A percentile compares a stretch with the other conserved stretches of the same genome.
Conservation (phyloP, 1,284 basidiomycete genomes). For the Abortiporus biennis region DNA sequence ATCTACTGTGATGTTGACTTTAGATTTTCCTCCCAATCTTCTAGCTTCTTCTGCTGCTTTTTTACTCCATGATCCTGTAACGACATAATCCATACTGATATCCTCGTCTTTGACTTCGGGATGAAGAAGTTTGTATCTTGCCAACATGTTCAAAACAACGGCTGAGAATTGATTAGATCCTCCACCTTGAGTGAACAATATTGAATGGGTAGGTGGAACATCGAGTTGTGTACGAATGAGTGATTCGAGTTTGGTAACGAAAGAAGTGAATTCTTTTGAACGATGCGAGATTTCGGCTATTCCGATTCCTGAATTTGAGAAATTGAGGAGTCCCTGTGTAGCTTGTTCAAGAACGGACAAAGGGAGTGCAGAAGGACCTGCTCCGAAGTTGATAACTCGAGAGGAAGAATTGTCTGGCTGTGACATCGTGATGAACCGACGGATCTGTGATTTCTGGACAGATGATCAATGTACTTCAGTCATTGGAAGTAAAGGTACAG, state of each 20-base stretch:
- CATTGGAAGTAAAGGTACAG: neutral
- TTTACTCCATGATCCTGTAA: conserved; percentile 90
- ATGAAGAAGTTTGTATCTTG: conserved; percentile 66
- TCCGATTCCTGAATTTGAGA: conserved; percentile 84
- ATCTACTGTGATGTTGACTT: conserved; percentile 69
- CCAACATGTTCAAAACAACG: conserved; percentile 84
- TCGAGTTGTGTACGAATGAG: conserved; percentile 71
- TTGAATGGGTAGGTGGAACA: conserved; percentile 78
- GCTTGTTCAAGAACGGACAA: conserved; percentile 79
- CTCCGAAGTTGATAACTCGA: conserved; percentile 81
- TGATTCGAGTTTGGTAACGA: conserved; percentile 62
- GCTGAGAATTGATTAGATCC: conserved; percentile 88
- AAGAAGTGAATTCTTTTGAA: conserved; percentile 79
- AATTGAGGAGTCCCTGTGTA: conserved; percentile 77
- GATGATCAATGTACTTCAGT: neutral
- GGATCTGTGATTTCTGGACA: neutral
- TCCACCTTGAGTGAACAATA: conserved; percentile 91
- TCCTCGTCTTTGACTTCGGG: conserved; percentile 51
- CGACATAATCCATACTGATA: conserved; percentile 75
- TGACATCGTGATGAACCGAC: no score
- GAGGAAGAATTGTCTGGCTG: conserved; percentile 37
- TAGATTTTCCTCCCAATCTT: conserved; percentile 49
- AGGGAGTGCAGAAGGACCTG: conserved; percentile 88
- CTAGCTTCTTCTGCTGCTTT: conserved; percentile 81
- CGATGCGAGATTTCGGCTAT: conserved; percentile 93